Evolutionary conservation across 495 filamentous ascomycete species (phyloP).

Genomic region (Penicillium manginii): DNA sequence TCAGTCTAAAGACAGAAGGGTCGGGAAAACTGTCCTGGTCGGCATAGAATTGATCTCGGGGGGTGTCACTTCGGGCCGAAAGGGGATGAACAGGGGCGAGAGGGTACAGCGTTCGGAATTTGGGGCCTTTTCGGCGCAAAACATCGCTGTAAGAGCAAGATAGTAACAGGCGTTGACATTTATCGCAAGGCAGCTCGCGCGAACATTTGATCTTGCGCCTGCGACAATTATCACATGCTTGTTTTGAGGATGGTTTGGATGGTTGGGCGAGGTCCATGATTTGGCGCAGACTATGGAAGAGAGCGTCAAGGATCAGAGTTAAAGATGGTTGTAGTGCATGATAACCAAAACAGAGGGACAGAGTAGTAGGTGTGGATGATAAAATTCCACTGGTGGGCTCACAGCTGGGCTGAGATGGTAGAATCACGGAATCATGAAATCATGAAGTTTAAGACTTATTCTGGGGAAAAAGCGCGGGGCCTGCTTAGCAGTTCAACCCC

Average conservation of each 20-base stretch:
- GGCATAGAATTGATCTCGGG: conserved; percentile 21
- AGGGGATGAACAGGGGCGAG: conserved; percentile 47
- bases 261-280: conserved; percentile 30
- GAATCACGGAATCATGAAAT: neutral
- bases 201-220: conserved; percentile 52
- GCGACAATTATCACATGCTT: conserved; percentile 52
- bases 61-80: conserved; percentile 23
- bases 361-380: neutral
- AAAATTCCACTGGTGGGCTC: neutral
- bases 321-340: conserved; percentile 10
- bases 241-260: conserved; percentile 36
- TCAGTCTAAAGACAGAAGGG: conserved; percentile 20
- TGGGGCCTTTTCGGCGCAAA: conserved; percentile 49
- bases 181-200: conserved; percentile 48
- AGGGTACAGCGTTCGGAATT: conserved; percentile 50
- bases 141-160: conserved; percentile 52
- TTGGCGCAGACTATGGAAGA: neutral
- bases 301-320: neutral
- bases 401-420: too few species aligned
- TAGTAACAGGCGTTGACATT: conserved; percentile 48
- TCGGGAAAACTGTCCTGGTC: conserved; percentile 28
- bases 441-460: conserved; percentile 11
- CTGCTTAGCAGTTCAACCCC: conserved; percentile 14
- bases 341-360: conserved; percentile 1
- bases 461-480: conserved; percentile 30